These are phyloP conservation scores for Paecilomyces dactylethromorphus DNA, from an alignment of 2,329 filamentous ascomycete species.

Conservation along the genomic window DNA sequence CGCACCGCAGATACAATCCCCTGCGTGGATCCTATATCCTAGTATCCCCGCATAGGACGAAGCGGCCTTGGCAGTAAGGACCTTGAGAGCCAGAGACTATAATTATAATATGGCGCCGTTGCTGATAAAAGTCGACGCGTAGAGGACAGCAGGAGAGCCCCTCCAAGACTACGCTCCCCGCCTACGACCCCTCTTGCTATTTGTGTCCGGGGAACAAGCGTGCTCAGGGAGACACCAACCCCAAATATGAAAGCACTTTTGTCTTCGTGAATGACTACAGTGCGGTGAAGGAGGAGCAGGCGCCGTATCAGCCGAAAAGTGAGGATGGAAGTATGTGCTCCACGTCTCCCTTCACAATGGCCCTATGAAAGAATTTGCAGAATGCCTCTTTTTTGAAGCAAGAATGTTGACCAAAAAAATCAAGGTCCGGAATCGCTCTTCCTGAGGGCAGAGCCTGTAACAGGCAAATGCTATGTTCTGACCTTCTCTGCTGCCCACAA, in stretches of 20 bases:
- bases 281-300: conserved; percentile 89
- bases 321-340: conserved; percentile 41
- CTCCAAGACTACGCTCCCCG: conserved; percentile 62
- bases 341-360: not conserved
- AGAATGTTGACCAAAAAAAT: not conserved
- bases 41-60: conserved; percentile 92
- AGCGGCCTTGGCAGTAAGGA: conserved; percentile 93
- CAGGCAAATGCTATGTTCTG: conserved; percentile 92
- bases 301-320: conserved; percentile 59
- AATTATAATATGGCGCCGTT: conserved; percentile 5
- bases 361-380: not conserved
- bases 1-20: conserved; percentile 89
- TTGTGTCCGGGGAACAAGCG: conserved; percentile 87
- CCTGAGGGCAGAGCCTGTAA: conserved; percentile 77
- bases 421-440: conserved; percentile 67
- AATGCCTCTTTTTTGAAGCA: not conserved
- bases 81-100: not conserved
- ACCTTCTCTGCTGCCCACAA: conserved; percentile 91
- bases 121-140: not conserved
- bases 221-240: conserved; percentile 80
- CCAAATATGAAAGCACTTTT: conserved; percentile 78
- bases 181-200: conserved; percentile 89
- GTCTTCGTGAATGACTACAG: conserved; percentile 98
- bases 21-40: conserved; percentile 86
- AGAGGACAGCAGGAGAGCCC: conserved; percentile 74